A percentile compares a stretch with the other conserved stretches of the same genome.
These are phyloP conservation scores for Salix suchowensis DNA, from an alignment of 345 rosid species.

Conservation along the genomic window DNA sequence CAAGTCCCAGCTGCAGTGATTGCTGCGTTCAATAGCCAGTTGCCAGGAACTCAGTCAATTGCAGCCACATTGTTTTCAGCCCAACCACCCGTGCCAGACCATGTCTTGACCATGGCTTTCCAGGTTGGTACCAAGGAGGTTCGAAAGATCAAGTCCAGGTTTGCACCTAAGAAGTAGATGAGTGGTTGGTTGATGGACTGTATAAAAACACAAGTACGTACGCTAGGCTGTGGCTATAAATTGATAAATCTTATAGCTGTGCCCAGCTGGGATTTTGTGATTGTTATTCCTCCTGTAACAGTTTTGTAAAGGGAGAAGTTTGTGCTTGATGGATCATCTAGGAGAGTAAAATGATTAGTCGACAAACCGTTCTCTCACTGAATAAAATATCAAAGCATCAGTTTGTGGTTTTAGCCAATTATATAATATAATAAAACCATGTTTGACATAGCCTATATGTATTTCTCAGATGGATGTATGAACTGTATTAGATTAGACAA, in stretches of 20 bases:
- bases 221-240: neutral
- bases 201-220: neutral
- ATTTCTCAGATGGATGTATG: neutral
- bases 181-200: neutral
- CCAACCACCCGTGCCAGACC: conserved; percentile 21
- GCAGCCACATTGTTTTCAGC: conserved; percentile 18
- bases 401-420: neutral
- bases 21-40: conserved; percentile 31
- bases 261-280: neutral
- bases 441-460: neutral
- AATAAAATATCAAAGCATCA: neutral
- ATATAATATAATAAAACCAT: neutral
- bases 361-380: neutral
- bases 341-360: too few relatives aligned
- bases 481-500: neutral
- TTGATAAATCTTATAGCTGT: neutral
- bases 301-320: neutral
- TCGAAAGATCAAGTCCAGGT: conserved; percentile 17
- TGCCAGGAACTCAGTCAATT: conserved; percentile 27
- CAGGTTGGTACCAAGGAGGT: conserved; percentile 20
- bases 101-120: conserved; percentile 20
- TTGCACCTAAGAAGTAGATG: conserved; percentile 20
- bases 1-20: conserved; percentile 13
- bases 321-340: neutral
- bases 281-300: neutral